Percentiles rank a stretch among this genome's conserved stretches.
Evolutionary conservation across 768 basidiomycete genomes (phyloP).

Genomic region (Imleria badia): DNA sequence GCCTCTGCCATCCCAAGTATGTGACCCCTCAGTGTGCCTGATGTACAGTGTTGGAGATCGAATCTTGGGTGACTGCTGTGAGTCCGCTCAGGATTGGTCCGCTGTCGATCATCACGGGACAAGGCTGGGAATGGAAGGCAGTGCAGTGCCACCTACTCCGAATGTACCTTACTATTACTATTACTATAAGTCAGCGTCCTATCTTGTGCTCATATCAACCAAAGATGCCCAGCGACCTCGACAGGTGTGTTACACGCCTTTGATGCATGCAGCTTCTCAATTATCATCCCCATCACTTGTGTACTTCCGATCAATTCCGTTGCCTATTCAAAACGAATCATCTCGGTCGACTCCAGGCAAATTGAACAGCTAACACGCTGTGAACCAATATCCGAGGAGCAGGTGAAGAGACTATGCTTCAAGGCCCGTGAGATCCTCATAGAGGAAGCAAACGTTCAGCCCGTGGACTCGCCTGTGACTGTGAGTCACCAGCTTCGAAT

Average conservation of each 20-base stretch:
- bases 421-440: constrained; percentile 96
- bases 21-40: constrained; percentile 22
- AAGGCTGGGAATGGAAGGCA: constrained; percentile 17
- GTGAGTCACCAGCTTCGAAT: constrained; percentile 44
- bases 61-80: constrained; percentile 8
- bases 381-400: constrained; percentile 92
- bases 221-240: constrained; percentile 55
- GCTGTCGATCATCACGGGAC: constrained; percentile 23
- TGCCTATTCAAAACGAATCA: constrained; percentile 11
- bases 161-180: constrained; percentile 25
- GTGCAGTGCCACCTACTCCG: constrained; percentile 25
- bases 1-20: constrained; percentile 4
- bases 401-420: constrained; percentile 92
- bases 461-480: constrained; percentile 94
- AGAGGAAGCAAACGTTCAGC: constrained; percentile 97
- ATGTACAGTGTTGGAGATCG: constrained; percentile 20
- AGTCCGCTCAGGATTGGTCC: not conserved
- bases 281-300: constrained; percentile 21
- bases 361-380: constrained; percentile 93
- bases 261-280: constrained; percentile 29
- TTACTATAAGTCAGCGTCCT: constrained; percentile 30
- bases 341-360: constrained; percentile 56
- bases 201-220: constrained; percentile 20
- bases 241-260: constrained; percentile 46
- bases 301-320: constrained; percentile 26